Conservation (phyloP, 148 eudicot genomes). For the Nepenthes gracilis region DNA sequence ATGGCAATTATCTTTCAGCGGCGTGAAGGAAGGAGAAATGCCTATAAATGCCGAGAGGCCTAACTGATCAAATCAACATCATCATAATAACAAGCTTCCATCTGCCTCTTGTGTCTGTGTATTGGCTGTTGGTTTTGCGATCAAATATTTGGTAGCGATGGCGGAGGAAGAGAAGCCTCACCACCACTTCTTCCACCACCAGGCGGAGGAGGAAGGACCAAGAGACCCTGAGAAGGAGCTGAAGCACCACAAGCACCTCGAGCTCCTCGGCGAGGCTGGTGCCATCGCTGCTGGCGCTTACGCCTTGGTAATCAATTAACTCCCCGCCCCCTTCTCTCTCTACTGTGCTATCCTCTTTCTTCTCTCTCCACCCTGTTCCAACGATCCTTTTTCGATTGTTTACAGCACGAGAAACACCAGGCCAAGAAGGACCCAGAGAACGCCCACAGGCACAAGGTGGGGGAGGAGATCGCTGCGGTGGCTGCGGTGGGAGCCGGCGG, state of each 20-base stretch:
- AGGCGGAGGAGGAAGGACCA: conserved; percentile 7
- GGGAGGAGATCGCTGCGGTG: conserved; percentile 1
- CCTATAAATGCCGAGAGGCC: too few relatives aligned
- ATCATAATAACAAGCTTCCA: too few relatives aligned
- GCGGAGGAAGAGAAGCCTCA: neutral
- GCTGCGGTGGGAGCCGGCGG: conserved; percentile 6
- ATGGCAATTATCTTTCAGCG: too few relatives aligned
- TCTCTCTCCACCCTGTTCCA: too few relatives aligned
- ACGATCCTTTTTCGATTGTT: neutral
- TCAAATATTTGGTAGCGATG: neutral
- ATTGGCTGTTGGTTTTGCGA: too few relatives aligned
- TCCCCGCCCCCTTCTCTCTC: neutral
- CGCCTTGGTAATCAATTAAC: conserved; percentile 13
- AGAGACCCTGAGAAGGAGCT: conserved; percentile 15
- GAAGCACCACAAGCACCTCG: conserved; percentile 20
- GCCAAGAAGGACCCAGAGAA: conserved; percentile 9
- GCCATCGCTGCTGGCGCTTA: conserved; percentile 20
- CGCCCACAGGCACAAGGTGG: conserved; percentile 2
- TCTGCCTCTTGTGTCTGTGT: too few relatives aligned
- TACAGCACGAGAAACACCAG: conserved; percentile 9
- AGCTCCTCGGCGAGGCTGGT: conserved; percentile 20
- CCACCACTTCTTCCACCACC: conserved; percentile 4
- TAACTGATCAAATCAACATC: too few relatives aligned
- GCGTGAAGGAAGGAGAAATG: too few relatives aligned
- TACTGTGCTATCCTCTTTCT: too few relatives aligned